Evolutionary conservation across 1,139 yeast species (phyloP).

Genomic region (Suzukiozyma palmioleophila): DNA sequence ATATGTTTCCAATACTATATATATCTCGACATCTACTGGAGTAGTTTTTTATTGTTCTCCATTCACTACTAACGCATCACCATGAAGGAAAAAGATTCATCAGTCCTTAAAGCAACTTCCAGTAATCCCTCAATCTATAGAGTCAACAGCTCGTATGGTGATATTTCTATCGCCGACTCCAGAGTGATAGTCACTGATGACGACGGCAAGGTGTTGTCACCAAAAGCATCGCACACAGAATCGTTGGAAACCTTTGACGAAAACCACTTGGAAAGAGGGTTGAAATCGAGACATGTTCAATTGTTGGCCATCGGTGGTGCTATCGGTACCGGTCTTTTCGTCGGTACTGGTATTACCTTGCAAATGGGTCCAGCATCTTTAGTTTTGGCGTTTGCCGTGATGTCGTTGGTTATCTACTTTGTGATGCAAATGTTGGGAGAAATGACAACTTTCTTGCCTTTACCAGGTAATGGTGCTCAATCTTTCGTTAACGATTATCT

Average conservation of each 20-base stretch:
- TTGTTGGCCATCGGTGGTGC: constrained; percentile 38
- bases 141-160: constrained; percentile 2
- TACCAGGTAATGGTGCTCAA: constrained; percentile 43
- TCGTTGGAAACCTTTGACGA: constrained; percentile 15
- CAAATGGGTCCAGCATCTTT: constrained; percentile 49
- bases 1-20: too few species aligned
- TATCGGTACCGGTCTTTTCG: constrained; percentile 40
- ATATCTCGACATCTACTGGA: too few species aligned
- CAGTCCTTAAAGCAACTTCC: neutral
- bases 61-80: neutral
- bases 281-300: constrained; percentile 35
- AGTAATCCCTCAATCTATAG: constrained; percentile 1
- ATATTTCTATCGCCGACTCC: constrained; percentile 31
- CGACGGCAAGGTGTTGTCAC: constrained; percentile 23
- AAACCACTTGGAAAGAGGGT: constrained; percentile 28
- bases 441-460: constrained; percentile 57
- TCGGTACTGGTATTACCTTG: constrained; percentile 47
- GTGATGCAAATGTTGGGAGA: constrained; percentile 60
- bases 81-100: neutral
- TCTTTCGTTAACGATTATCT: constrained; percentile 34
- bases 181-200: constrained; percentile 28
- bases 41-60: neutral
- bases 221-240: constrained; percentile 16
- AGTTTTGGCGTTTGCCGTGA: constrained; percentile 42
- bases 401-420: constrained; percentile 49